Evolutionary conservation across 192 early-diverging fungal species (phyloP), one percentile per base, ranked within the genome.

Genomic region (Coemansia sp.): DNA sequence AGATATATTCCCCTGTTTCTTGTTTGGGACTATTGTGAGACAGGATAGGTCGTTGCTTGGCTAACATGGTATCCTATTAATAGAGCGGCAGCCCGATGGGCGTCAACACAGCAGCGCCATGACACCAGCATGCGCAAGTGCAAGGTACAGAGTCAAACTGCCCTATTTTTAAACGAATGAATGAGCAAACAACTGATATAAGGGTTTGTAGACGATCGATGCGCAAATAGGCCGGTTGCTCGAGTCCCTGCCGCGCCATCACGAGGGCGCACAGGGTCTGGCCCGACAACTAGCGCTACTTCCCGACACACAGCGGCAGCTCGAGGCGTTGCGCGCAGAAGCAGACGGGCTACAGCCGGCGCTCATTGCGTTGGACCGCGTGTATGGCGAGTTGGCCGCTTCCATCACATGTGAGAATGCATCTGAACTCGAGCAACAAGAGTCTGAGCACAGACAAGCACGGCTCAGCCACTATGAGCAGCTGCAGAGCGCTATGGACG

Each of bases 401-500:
- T 47, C 64, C 7, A 3, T 9, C 2, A 53, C 54, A 12, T 43
- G 59, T 22, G 45, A 60, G 6, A 58, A 59, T 56, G 19, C 50
- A 24, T 58, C n/a, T 11, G 77, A 74, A 38, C 58, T 80, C 49
- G 69, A 39, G 15, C 65, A 29, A 19, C 58, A 50, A 19, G 77
- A 80, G 47, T 59, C 72, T 12, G 58, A 43, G 58, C 63, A 63
- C 37, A 62, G 72, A 38, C 72, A 67, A 23, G 37, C 32, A 49
- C 77, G 72, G 17, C 72, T 65, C 39, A 32, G 49, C 25, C 65
- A 74, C 77, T 80, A 80, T 51, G 38, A 55, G 49, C 62, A 75
- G 54, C 68, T 80, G 17, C 77, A 80, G 60, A 54, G 58, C 19
- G 53, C 56, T 22, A 68, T 80, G 77, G 77, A 80, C 72, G 56